Evolutionary conservation across 1,139 yeast genomes (phyloP).

Genomic region (Geotrichum histeridarum): DNA sequence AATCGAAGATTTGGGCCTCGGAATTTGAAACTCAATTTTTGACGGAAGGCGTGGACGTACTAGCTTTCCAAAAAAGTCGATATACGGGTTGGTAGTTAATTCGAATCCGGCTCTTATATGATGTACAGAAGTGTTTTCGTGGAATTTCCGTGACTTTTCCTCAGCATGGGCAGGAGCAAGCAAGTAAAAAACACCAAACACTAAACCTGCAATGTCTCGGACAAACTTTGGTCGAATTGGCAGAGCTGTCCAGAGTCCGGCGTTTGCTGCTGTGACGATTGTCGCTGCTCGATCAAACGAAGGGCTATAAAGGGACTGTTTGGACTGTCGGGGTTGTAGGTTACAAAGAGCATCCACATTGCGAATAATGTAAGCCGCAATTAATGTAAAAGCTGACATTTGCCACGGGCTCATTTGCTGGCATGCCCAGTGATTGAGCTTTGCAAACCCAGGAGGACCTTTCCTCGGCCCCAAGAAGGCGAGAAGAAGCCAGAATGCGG

Average conservation of each 20-base stretch:
- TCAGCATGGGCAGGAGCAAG: constrained; percentile 23
- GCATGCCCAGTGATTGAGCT: constrained; percentile 17
- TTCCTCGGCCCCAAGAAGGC: constrained; percentile 21
- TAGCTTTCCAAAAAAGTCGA: constrained; percentile 15
- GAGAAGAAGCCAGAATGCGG: constrained; percentile 20
- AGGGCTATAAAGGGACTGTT: constrained; percentile 20
- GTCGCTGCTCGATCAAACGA: constrained; percentile 21
- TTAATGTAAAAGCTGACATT: constrained; percentile 21
- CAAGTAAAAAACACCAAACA: constrained; percentile 21
- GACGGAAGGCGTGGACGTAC: constrained; percentile 13
- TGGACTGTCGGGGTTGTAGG: constrained; percentile 21
- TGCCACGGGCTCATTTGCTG: constrained; percentile 23
- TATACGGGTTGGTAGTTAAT: constrained; percentile 21
- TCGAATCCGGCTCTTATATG: constrained; percentile 23
- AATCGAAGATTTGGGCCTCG: constrained; percentile 20
- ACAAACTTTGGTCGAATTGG: constrained; percentile 20
- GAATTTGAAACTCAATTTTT: constrained; percentile 16
- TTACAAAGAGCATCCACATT: constrained; percentile 23
- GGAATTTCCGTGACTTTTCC: constrained; percentile 23
- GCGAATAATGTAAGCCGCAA: constrained; percentile 21
- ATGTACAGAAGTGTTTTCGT: constrained; percentile 20
- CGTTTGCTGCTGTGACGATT: constrained; percentile 22
- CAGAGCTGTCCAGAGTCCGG: constrained; percentile 25
- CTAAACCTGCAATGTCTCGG: constrained; percentile 19
- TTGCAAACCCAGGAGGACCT: constrained; percentile 22